A percentile compares a stretch with the other conserved stretches of the same genome.
phyloP scores from a whole-genome alignment of 2,329 filamentous ascomycete genomes.

The Diaporthe australafricana region DNA sequence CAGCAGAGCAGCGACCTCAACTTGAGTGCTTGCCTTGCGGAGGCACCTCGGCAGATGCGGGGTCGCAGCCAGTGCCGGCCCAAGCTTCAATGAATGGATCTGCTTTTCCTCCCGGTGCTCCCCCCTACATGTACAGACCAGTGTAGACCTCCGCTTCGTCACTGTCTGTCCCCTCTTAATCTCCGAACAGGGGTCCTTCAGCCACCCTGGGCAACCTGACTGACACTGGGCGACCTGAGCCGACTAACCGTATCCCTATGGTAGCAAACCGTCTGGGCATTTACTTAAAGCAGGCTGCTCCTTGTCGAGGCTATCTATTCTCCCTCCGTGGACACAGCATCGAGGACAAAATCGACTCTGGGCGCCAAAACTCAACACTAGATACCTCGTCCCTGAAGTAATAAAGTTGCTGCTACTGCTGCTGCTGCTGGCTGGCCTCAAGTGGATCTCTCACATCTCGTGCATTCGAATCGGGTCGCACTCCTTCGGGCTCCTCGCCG shows the following conservation, averaged over 20 bases:
- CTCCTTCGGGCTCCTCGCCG: conserved; percentile 12
- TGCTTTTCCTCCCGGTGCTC: too few relatives aligned
- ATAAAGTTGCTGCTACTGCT: neutral
- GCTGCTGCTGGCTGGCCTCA: neutral
- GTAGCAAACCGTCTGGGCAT: neutral
- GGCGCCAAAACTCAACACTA: neutral
- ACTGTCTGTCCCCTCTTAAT: conserved; percentile 4
- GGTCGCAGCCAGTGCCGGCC: conserved; percentile 6
- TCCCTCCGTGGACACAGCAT: neutral
- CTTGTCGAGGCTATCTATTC: neutral
- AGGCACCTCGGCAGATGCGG: conserved; percentile 7
- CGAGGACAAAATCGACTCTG: neutral
- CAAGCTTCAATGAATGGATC: conserved; percentile 4
- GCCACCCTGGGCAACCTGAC: conserved; percentile 21
- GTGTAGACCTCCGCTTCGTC: neutral
- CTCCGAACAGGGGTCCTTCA: conserved; percentile 22
- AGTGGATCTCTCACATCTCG: conserved; percentile 5
- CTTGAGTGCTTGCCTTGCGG: neutral
- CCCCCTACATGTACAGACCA: neutral
- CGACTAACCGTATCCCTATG: conserved; percentile 5
- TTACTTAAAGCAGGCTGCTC: conserved; percentile 22
- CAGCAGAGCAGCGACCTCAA: neutral
- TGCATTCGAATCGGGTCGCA: conserved; percentile 6
- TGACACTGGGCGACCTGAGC: conserved; percentile 20
- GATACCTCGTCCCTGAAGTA: neutral